phyloP scores from a whole-genome alignment of 2,329 filamentous ascomycete species.

The Chrysoporthe deuterocubensis region DNA sequence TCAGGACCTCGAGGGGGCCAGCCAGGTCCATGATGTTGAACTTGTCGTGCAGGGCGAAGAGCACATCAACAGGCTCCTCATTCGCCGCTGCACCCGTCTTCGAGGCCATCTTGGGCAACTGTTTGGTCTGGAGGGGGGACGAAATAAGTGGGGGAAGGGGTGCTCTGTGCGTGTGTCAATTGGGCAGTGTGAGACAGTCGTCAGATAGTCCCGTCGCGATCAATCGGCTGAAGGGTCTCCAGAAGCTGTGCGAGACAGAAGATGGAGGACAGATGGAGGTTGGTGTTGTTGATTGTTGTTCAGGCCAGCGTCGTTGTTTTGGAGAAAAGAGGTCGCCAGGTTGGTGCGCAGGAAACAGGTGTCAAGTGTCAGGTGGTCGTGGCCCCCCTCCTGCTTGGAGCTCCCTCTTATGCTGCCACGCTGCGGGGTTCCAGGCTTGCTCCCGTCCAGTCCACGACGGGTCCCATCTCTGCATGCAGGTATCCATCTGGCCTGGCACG shows the following conservation, averaged over 20 bases:
- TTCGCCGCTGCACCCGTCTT: slow-evolving; percentile 64
- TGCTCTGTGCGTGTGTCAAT: slow-evolving; percentile 19
- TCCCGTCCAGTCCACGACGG: not conserved
- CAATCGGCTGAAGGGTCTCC: slow-evolving; percentile 8
- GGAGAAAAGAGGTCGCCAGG: slow-evolving; percentile 1
- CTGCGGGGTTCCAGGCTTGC: slow-evolving; percentile 11
- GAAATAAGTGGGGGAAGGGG: slow-evolving; percentile 5
- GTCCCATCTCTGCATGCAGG: slow-evolving; percentile 9
- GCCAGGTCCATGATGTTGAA: slow-evolving; percentile 64
- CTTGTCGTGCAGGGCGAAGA: slow-evolving; percentile 63
- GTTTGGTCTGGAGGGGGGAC: slow-evolving; percentile 28
- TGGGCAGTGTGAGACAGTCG: slow-evolving; percentile 20
- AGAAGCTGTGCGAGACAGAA: slow-evolving; percentile 6
- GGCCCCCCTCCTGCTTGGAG: not conserved
- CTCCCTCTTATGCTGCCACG: slow-evolving; percentile 1
- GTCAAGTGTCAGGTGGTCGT: not conserved
- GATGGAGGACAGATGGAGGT: not conserved
- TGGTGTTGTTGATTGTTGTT: slow-evolving; percentile 8
- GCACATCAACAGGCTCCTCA: slow-evolving; percentile 60
- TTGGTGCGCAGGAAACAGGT: slow-evolving; percentile 4
- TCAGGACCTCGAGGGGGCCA: slow-evolving; percentile 58
- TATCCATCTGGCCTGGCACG: not conserved
- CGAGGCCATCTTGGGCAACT: slow-evolving; percentile 56
- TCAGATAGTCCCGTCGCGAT: slow-evolving; percentile 16
- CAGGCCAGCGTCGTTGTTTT: slow-evolving; percentile 7